Percentiles rank a stretch among this genome's conserved stretches.
Conservation (phyloP, 108 stramenopile species). For the Conticribra weissflogii region DNA sequence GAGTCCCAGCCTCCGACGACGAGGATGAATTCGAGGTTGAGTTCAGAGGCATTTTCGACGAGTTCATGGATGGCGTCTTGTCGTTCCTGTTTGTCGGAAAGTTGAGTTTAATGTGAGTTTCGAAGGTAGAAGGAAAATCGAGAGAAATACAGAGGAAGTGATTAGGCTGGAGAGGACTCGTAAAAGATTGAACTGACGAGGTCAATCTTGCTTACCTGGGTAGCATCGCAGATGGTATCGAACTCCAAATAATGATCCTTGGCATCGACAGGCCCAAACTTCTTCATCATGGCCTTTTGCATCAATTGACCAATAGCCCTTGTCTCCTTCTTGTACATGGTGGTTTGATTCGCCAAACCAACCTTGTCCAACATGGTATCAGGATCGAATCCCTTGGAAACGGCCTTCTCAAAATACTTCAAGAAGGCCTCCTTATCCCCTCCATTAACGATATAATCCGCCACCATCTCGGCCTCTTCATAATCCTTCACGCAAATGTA, state of each 20-base stretch:
- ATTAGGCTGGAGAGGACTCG: too few relatives aligned
- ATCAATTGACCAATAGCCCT: slow-evolving; percentile 92
- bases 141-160: too few relatives aligned
- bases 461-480: slow-evolving; percentile 95
- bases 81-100: slow-evolving; percentile 78
- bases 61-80: slow-evolving; percentile 96
- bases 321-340: slow-evolving; percentile 99
- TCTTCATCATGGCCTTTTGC: slow-evolving; percentile 91
- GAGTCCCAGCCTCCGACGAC: slow-evolving; percentile 97
- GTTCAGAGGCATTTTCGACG: slow-evolving; percentile 67
- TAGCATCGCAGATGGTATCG: slow-evolving; percentile 98
- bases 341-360: slow-evolving; percentile 97
- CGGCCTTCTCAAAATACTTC: slow-evolving; percentile 88
- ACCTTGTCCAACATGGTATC: slow-evolving; percentile 92
- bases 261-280: slow-evolving; percentile 83
- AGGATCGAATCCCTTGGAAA: slow-evolving; percentile 94
- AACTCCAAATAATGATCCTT: slow-evolving; percentile 92
- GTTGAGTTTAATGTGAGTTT: too few relatives aligned
- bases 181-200: too few relatives aligned
- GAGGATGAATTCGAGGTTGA: slow-evolving; percentile 92
- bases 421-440: slow-evolving; percentile 91
- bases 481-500: slow-evolving; percentile 96
- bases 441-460: slow-evolving; percentile 91
- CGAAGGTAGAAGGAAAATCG: too few relatives aligned
- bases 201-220: slow-evolving; percentile 70